Conservation (phyloP, 2,329 filamentous ascomycete species). For the Endoconidiophora laricicola region DNA sequence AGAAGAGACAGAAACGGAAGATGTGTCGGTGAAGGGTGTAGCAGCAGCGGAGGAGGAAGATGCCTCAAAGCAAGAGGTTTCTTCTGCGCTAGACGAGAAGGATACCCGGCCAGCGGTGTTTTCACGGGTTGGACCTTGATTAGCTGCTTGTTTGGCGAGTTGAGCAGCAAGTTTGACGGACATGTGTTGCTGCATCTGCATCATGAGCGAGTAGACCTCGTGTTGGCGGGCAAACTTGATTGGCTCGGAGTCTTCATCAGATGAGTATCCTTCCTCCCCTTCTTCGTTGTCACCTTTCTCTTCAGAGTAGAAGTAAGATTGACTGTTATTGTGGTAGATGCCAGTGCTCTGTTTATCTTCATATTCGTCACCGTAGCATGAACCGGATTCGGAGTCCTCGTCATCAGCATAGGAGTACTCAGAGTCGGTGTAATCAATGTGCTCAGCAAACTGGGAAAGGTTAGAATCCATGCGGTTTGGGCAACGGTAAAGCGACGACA, state of each 20-base stretch:
- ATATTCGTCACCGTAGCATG: too few relatives aligned
- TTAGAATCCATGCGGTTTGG: neutral
- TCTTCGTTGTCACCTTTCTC: neutral
- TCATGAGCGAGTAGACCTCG: slow-evolving; percentile 8
- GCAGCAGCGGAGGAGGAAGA: too few relatives aligned
- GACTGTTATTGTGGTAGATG: neutral
- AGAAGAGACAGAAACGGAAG: too few relatives aligned
- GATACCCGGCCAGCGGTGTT: neutral
- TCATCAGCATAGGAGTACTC: slow-evolving; percentile 3
- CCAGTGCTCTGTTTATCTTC: too few relatives aligned
- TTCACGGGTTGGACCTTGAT: neutral
- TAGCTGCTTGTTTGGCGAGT: slow-evolving; percentile 11
- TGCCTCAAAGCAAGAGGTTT: neutral
- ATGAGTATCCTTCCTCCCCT: neutral
- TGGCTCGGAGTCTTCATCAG: neutral
- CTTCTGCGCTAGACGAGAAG: neutral
- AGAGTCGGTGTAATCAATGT: neutral
- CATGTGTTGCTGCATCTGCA: slow-evolving; percentile 8
- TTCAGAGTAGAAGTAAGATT: neutral
- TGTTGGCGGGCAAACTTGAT: slow-evolving; percentile 12
- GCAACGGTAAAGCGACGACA: slow-evolving; percentile 4
- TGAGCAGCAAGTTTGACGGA: slow-evolving; percentile 5
- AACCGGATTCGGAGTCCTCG: neutral
- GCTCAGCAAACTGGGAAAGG: neutral
- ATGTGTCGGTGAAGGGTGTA: too few relatives aligned